Evolutionary conservation across 176 grass and related monocot genomes (phyloP), one percentile per base, ranked within the genome.

Genomic region (Leersia perrieri): DNA sequence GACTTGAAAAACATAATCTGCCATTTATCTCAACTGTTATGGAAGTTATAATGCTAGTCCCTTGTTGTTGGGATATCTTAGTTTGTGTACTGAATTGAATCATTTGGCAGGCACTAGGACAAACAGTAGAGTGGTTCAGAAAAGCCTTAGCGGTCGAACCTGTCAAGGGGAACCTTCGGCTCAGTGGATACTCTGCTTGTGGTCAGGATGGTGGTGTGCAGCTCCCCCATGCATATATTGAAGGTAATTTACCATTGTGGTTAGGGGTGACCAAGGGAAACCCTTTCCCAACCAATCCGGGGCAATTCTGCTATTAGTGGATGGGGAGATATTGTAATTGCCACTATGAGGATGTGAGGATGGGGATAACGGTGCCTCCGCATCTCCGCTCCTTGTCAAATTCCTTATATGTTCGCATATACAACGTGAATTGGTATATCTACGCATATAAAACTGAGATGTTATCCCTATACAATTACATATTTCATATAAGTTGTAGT

Each of bases 171-270:
- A 95, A 95, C 82, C 84, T 99, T 77, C 81, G 96, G 40, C 86
- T 99, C 58, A 99, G 96, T 84, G 96, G 96, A 33, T 99, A 99
- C 88, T 99, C 96, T 67, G 96, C 96, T 44, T 99, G 96, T 89
- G 96, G 96, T 47, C 96, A 99, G 63, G 93, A 99, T 86, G 96
- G 96, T 83, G 96, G 96, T 31, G 96, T 99, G 47, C 96, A 99
- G 66, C 87, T 99, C 25, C 96, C 96, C 63, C 96, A 93, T 82
- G 93, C 92, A 3, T 99, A 99, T 86, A 34, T 95, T 63, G 93
- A 99, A 93, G 95, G 95, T 97, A 81, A 66, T 60, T 72, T 78
- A 39, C 60, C 22, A 12, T 82, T 73, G 41, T 45, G 25, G 14
- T 5, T 28, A 11, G 12, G 27, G 53, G 25, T 58, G 9, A 3